These are phyloP conservation scores for Boletellus deceptivus DNA, from an alignment of 1,284 basidiomycete species.

Conservation along the genomic window DNA sequence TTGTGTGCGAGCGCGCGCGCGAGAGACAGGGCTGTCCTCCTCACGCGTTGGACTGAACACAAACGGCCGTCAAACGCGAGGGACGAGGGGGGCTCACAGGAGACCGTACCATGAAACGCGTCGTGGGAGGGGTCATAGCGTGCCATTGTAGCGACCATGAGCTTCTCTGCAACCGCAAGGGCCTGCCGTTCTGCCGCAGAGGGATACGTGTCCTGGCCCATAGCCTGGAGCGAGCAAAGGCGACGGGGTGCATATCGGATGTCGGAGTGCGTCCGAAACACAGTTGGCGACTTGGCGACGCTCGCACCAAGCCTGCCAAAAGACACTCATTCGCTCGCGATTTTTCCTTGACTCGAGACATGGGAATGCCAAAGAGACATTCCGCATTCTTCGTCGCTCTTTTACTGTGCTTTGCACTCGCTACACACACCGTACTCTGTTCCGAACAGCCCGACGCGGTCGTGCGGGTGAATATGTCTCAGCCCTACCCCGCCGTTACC, in stretches of 20 bases:
- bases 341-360: constrained; percentile 11
- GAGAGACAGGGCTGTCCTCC: constrained; percentile 70
- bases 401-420: constrained; percentile 35
- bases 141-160: constrained; percentile 78
- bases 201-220: constrained; percentile 26
- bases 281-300: not conserved
- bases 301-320: not conserved
- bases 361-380: constrained; percentile 18
- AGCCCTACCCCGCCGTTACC: not conserved
- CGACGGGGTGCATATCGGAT: constrained; percentile 17
- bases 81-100: not conserved
- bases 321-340: not conserved
- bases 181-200: constrained; percentile 40
- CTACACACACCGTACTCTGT: constrained; percentile 18
- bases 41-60: constrained; percentile 72
- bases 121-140: constrained; percentile 91
- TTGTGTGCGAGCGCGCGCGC: constrained; percentile 46
- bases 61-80: constrained; percentile 2
- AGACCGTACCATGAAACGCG: constrained; percentile 71
- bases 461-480: constrained; percentile 29
- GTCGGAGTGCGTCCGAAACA: constrained; percentile 23
- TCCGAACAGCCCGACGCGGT: constrained; percentile 26
- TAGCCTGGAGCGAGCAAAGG: not conserved
- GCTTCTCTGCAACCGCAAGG: constrained; percentile 59
- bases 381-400: constrained; percentile 38